Percentiles rank a stretch among this genome's conserved stretches.
Evolutionary conservation across 805 yeast genomes (phyloP).

Genomic region (Saccharomycopsis sp.): DNA sequence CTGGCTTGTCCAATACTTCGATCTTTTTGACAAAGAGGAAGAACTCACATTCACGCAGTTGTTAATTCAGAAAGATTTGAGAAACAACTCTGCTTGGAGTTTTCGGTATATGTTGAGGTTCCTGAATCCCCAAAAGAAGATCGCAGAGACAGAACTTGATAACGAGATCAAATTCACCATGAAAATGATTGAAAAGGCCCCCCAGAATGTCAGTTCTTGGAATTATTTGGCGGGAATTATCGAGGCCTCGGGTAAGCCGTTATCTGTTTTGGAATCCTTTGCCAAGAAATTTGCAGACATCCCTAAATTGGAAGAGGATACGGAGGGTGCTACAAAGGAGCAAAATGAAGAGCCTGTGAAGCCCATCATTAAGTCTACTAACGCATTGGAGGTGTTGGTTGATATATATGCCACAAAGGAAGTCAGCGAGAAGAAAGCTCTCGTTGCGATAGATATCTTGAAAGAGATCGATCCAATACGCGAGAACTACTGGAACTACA

Average conservation of each 20-base stretch:
- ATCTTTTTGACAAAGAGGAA: slow-evolving; percentile 35
- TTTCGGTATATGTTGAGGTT: slow-evolving; percentile 57
- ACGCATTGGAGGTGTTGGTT: slow-evolving; percentile 60
- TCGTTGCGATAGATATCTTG: slow-evolving; percentile 44
- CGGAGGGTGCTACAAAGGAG: slow-evolving; percentile 22
- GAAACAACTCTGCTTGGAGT: slow-evolving; percentile 93
- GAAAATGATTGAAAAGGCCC: slow-evolving; percentile 47
- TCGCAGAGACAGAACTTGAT: slow-evolving; percentile 24
- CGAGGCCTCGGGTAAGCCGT: slow-evolving; percentile 25
- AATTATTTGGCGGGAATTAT: slow-evolving; percentile 64
- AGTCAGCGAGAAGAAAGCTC: slow-evolving; percentile 31
- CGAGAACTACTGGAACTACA: slow-evolving; percentile 51
- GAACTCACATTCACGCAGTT: slow-evolving; percentile 48
- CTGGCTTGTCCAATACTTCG: slow-evolving; percentile 65
- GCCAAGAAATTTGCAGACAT: slow-evolving; percentile 36
- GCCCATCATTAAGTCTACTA: slow-evolving; percentile 38
- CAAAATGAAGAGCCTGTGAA: slow-evolving; percentile 22
- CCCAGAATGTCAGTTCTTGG: slow-evolving; percentile 85
- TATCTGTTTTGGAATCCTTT: slow-evolving; percentile 39
- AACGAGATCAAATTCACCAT: slow-evolving; percentile 51
- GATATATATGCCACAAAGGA: slow-evolving; percentile 36
- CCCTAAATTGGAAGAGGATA: slow-evolving; percentile 22
- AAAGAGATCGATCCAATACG: slow-evolving; percentile 58
- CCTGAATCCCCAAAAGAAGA: slow-evolving; percentile 19
- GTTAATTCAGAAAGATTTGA: slow-evolving; percentile 53